phyloP scores from a whole-genome alignment of 805 yeast genomes.

The Saturnispora mendoncae region DNA sequence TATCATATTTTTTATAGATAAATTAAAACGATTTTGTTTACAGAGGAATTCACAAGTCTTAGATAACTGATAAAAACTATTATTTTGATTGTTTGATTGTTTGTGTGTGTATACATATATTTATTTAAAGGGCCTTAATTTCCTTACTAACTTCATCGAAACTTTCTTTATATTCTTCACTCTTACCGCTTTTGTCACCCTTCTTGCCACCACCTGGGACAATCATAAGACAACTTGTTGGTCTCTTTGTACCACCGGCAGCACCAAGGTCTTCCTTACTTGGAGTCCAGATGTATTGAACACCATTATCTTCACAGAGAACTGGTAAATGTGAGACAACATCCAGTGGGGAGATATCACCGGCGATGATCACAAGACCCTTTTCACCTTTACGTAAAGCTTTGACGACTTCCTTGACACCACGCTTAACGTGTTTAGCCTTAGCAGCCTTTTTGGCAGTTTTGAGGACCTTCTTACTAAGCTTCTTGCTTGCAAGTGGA shows the following conservation, averaged over 20 bases:
- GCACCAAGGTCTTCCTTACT: constrained; percentile 97
- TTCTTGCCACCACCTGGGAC: constrained; percentile 91
- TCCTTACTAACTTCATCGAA: constrained; percentile 94
- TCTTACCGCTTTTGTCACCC: constrained; percentile 53
- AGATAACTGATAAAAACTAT: neutral
- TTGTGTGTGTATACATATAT: no score
- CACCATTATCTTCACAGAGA: constrained; percentile 86
- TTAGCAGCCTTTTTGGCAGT: constrained; percentile 96
- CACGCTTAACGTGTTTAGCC: constrained; percentile 96
- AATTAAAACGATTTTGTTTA: neutral
- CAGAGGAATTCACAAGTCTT: neutral
- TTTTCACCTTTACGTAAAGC: constrained; percentile 97
- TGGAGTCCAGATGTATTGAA: constrained; percentile 90
- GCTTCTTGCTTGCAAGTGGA: constrained; percentile 92
- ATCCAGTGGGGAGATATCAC: constrained; percentile 96
- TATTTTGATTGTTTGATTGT: neutral
- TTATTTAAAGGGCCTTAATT: constrained; percentile 39
- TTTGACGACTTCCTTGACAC: constrained; percentile 97
- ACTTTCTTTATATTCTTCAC: constrained; percentile 80
- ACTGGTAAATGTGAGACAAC: constrained; percentile 97
- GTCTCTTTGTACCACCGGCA: constrained; percentile 98
- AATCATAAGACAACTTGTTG: constrained; percentile 94
- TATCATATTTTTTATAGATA: neutral
- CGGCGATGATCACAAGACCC: constrained; percentile 93
- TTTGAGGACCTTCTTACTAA: constrained; percentile 90